Evolutionary conservation across 2,329 filamentous ascomycete genomes (phyloP).

Genomic region (Colletotrichum tofieldiae): DNA sequence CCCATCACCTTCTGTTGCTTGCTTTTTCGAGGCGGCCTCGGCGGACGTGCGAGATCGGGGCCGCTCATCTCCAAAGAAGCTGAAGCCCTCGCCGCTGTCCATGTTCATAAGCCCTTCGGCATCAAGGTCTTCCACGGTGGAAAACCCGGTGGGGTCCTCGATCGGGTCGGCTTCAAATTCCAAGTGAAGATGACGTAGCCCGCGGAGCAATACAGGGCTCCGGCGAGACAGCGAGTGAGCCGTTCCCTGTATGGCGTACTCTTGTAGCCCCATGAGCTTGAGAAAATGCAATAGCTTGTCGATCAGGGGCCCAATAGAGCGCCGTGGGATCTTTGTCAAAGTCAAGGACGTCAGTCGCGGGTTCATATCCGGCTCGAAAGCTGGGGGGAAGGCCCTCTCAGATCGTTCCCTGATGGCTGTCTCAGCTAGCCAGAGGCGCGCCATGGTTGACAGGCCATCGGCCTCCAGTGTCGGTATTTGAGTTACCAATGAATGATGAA

Average conservation of each 20-base stretch:
- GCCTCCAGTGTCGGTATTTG: conserved; percentile 63
- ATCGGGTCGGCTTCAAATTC: conserved; percentile 66
- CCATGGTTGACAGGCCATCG: conserved; percentile 54
- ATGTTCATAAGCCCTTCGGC: conserved; percentile 60
- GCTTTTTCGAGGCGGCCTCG: conserved; percentile 23
- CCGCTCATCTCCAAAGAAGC: conserved; percentile 59
- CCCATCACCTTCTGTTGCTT: conserved; percentile 27
- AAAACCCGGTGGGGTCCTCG: conserved; percentile 53
- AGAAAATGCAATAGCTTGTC: conserved; percentile 65
- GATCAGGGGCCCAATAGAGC: conserved; percentile 66
- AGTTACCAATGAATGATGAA: conserved; percentile 75
- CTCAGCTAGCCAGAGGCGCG: conserved; percentile 62
- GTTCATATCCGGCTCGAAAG: conserved; percentile 70
- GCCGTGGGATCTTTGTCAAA: conserved; percentile 68
- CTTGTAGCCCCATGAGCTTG: conserved; percentile 63
- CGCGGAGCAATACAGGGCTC: conserved; percentile 61
- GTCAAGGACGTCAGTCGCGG: conserved; percentile 68
- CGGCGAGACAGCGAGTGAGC: conserved; percentile 49
- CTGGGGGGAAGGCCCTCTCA: conserved; percentile 62
- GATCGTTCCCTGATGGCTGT: conserved; percentile 59
- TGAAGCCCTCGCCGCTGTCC: conserved; percentile 57
- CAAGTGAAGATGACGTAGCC: conserved; percentile 68
- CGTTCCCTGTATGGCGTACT: conserved; percentile 59
- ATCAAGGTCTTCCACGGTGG: conserved; percentile 55
- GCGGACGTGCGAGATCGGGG: conserved; percentile 11